A percentile compares a stretch with the other conserved stretches of the same genome.
phyloP scores from a whole-genome alignment of 1,284 basidiomycete species.

The Cutaneotrichosporon daszewskae region DNA sequence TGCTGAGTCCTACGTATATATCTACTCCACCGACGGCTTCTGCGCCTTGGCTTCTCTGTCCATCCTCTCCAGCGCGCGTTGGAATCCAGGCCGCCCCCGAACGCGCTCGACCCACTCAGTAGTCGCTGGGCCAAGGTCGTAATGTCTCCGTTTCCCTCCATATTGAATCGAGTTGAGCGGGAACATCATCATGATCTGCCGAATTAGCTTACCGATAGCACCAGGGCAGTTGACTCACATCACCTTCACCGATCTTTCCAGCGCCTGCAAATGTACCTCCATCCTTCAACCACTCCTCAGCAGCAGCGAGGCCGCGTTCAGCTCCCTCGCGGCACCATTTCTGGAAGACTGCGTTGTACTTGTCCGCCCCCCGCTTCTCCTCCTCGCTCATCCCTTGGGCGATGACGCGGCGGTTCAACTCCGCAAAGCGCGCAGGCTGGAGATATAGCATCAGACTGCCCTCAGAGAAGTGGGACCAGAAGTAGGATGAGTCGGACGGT shows the following conservation, averaged over 20 bases:
- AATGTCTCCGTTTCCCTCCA: not conserved
- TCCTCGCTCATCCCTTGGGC: slow-evolving; percentile 7
- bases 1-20: too few relatives aligned
- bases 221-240: not conserved
- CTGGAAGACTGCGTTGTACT: slow-evolving; percentile 20
- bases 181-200: slow-evolving; percentile 10
- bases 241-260: slow-evolving; percentile 22
- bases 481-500: slow-evolving; percentile 20
- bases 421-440: slow-evolving; percentile 23
- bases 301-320: slow-evolving; percentile 11
- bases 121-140: not conserved
- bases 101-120: slow-evolving; percentile 2
- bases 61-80: not conserved
- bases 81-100: not conserved
- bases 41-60: not conserved
- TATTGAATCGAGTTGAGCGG: slow-evolving; percentile 1
- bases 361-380: slow-evolving; percentile 17
- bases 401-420: slow-evolving; percentile 5
- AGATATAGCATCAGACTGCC: slow-evolving; percentile 35
- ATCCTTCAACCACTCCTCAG: slow-evolving; percentile 28
- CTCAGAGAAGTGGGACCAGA: slow-evolving; percentile 39
- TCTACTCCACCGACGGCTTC: too few relatives aligned
- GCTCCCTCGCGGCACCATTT: slow-evolving; percentile 6
- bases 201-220: slow-evolving; percentile 25
- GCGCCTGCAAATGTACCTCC: not conserved